Evolutionary conservation across 345 rosid species (phyloP).

Genomic region (Salix arbutifolia): DNA sequence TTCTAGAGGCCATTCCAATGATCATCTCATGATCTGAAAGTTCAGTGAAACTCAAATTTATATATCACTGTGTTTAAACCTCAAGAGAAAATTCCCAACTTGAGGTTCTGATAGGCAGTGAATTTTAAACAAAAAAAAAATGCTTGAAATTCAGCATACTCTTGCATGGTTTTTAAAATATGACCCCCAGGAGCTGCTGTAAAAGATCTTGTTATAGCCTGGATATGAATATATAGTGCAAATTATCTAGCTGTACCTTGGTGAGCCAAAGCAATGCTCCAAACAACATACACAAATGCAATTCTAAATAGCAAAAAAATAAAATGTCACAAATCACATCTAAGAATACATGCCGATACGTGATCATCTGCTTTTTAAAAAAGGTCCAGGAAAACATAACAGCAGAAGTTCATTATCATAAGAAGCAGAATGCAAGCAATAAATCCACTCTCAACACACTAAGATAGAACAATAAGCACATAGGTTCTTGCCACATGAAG

Average conservation of each 20-base stretch:
- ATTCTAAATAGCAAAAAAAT: not conserved
- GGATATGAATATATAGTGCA: not conserved
- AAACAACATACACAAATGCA: not conserved
- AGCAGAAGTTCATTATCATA: not conserved
- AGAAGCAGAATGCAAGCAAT: not conserved
- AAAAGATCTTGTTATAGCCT: not conserved
- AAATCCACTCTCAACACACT: not conserved
- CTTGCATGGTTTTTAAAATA: not conserved
- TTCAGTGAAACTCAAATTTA: conserved; percentile 29
- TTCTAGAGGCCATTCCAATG: conserved; percentile 17
- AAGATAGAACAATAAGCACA: not conserved
- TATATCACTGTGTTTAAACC: conserved; percentile 62
- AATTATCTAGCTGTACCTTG: not conserved
- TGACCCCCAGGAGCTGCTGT: not conserved
- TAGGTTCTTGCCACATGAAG: not conserved
- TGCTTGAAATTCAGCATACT: not conserved
- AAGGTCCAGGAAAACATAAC: not conserved
- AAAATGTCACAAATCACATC: not conserved
- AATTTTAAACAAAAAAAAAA: conserved; percentile 12
- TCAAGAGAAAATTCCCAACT: conserved; percentile 37
- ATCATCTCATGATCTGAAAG: conserved; percentile 31
- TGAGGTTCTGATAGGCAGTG: conserved; percentile 59
- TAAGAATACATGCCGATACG: not conserved
- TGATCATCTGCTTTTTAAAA: not conserved
- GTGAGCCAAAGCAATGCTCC: not conserved